Base-by-base conservation (phyloP, 345 rosid species). In the Citrus medica region DNA sequence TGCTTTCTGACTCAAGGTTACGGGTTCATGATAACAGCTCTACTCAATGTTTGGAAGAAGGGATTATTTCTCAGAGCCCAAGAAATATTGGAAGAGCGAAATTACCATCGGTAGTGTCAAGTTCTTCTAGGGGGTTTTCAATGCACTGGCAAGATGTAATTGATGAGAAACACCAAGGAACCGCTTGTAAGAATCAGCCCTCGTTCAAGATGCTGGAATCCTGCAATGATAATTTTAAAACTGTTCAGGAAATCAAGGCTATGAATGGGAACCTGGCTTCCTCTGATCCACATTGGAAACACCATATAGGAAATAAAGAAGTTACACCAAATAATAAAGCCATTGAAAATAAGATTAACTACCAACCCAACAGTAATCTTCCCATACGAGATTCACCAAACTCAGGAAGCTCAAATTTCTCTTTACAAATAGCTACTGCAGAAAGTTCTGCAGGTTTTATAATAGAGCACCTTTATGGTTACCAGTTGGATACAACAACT, bases 1-100 rank as follows among this genome's bases (percentile, higher is more conserved):
- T 88, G 76, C 81, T 85, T 63, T 90, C 93, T 40, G 93, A 91
- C 77, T 85, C 93, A 3, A 82, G 71, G 71, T 84, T 92, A 76
- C 83, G 78, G 67, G 89, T 69, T 60, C 89, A 78, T 73, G 85
- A 86, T 46, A 87, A 83, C 76, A 80, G 37, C 69, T 66, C 76
- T 2, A 71, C 25, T 38, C 64, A 48, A 53, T 38, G 51, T 61
- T 56, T 80, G 73, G 84, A 78, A 62, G 81, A 87, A 63, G 83
- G 73, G 77, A 67, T 75, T 76, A 71, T 78, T 28, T 75, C 82
- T 48, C 82, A 79, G 48, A 55, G 67, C n/a, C 73, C 77, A 8
- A 69, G 83, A 74, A 82, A 76, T 48, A 65, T 78, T 79, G 83
- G 78, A 82, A 83, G 83, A 79, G 87, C 84, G 32, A 85, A 88